Base-by-base conservation (phyloP, 2,329 filamentous ascomycete genomes). In the Ceratocystis huliohia region DNA sequence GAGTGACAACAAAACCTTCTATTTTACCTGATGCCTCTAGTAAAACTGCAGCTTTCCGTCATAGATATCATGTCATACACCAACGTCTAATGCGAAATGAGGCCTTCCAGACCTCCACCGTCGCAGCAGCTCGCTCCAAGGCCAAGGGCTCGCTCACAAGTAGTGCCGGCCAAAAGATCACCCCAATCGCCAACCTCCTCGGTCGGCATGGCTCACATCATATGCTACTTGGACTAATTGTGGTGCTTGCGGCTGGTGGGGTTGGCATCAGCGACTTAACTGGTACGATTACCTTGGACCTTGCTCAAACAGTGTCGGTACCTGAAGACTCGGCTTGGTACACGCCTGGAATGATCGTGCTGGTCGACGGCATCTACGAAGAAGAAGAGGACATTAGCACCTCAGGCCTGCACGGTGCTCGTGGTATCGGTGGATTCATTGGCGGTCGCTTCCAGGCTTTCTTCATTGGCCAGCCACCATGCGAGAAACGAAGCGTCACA, bases 361-460 rank as follows among this genome's bases (percentile, higher is more conserved):
- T 99, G 0, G 85, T 96, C 0, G 94, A 99, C 72, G 94, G 94
- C 5, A 86, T 93, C n/a, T 99, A 99, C 73, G 91, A 96, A 74
- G 94, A 97, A 74, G 91, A 96, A 71, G 91, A 96, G 71, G 90
- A 91, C 69, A 83, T 86, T 69, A 77, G 81, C 1, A 86, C 87
- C 17, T 86, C 85, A 22, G 85, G 84, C 0, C 79, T 95, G 3
- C 88, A 89, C 63, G 87, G 88, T 4, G 88, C 85, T 69, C 88
- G 85, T 61, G 93, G 93, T 53, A 86, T 96, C 30, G 93, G 93
- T 50, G 93, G 92, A 15, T 89, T 88, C 0, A 90, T 97, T 66
- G 91, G 91, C n/a, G 94, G 94, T 5, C 88, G 86, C 63, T 96
- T 99, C 71, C 84, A 96, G 66, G 92, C 87, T 0, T 92, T 96